Percentiles rank a stretch among this genome's conserved stretches.
Conservation (phyloP, 352 stramenopile species). For the Aphanomyces astaci region DNA sequence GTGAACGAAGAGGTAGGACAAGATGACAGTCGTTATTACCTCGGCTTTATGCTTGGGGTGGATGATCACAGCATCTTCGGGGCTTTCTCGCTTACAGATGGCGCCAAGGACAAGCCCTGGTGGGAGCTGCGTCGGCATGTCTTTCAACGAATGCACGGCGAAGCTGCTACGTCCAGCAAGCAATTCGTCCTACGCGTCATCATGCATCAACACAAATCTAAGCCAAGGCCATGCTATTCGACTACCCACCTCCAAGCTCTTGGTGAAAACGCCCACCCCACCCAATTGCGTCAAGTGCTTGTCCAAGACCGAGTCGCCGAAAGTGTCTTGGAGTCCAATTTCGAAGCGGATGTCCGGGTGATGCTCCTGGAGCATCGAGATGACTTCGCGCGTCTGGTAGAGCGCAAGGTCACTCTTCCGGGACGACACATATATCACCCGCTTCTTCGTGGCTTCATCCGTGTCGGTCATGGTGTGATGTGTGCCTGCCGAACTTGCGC, state of each 20-base stretch:
- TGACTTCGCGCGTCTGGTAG: constrained; percentile 80
- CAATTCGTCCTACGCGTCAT: constrained; percentile 42
- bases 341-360: constrained; percentile 67
- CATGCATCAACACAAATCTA: background rate
- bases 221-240: background rate
- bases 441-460: background rate
- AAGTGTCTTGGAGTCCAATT: constrained; percentile 67
- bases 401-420: constrained; percentile 85
- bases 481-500: background rate
- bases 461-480: background rate
- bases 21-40: too few species aligned
- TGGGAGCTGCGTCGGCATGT: constrained; percentile 81
- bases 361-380: constrained; percentile 54
- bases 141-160: constrained; percentile 85
- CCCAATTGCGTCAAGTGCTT: constrained; percentile 68
- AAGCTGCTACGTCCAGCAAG: constrained; percentile 56
- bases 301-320: constrained; percentile 75
- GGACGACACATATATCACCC: constrained; percentile 64
- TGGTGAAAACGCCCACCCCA: constrained; percentile 78
- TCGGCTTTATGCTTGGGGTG: constrained; percentile 78
- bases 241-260: constrained; percentile 77
- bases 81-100: constrained; percentile 77
- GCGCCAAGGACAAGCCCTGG: constrained; percentile 65
- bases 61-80: constrained; percentile 57
- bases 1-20: too few species aligned